A percentile compares a stretch with the other conserved stretches of the same genome.
phyloP scores from a whole-genome alignment of 2,329 filamentous ascomycete species.

The Colletotrichum musicola region DNA sequence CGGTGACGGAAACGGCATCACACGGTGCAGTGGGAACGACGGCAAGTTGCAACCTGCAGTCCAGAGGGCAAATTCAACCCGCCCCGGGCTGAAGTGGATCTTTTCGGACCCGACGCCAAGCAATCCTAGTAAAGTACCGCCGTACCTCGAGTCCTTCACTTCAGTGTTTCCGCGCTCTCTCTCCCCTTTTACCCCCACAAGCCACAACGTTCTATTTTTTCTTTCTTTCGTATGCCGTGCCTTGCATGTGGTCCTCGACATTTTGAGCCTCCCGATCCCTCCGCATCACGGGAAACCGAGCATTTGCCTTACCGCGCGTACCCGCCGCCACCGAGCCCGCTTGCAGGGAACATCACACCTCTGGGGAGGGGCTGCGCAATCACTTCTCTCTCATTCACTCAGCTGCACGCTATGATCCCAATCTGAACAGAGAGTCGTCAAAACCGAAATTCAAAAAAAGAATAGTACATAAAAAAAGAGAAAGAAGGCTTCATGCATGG shows the following conservation, averaged over 20 bases:
- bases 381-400: not conserved
- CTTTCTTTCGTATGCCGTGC: too few species aligned
- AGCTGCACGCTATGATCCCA: constrained; percentile 8
- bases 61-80: not conserved
- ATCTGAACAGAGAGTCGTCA: constrained; percentile 9
- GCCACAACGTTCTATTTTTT: constrained; percentile 15
- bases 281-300: not conserved
- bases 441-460: not conserved
- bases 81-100: constrained; percentile 26
- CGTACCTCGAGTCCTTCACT: too few species aligned
- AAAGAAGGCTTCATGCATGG: constrained; percentile 17
- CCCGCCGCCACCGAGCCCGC: too few species aligned
- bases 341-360: constrained; percentile 10
- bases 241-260: too few species aligned
- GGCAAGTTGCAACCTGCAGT: too few species aligned
- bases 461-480: not conserved
- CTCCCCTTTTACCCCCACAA: not conserved
- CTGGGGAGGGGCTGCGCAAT: not conserved
- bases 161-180: too few species aligned
- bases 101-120: constrained; percentile 2
- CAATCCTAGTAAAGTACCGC: not conserved
- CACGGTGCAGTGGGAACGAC: too few species aligned
- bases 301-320: too few species aligned
- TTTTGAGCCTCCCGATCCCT: not conserved
- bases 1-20: not conserved